Evolutionary conservation across 306 rosid genomes (phyloP), one percentile per base, ranked within the genome.

Genomic region (Trifolium repens): DNA sequence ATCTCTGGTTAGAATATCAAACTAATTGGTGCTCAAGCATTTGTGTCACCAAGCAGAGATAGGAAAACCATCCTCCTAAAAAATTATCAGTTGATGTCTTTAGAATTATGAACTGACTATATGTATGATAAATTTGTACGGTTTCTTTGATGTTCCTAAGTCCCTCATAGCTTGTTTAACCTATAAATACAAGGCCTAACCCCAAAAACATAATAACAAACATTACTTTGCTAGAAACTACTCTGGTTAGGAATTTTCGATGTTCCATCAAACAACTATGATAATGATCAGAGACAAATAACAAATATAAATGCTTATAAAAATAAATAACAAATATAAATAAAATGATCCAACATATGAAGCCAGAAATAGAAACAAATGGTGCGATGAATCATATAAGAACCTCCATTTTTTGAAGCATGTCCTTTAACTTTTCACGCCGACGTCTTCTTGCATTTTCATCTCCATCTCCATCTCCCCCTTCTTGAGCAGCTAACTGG

Each of bases 341-440:
- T 69, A 66, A 43, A 67, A 67, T 7, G 62, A 54, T 27, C 69
- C 46, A 61, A 59, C 27, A 49, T 42, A 57, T 35, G 40, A 59
- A 69, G 54, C 62, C 39, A 74, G 17, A 44, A 42, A 53, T 12
- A 74, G 46, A 75, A 78, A 72, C 17, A 59, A 66, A 44, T 67
- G 68, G 47, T 32, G 74, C 37, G 61, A 52, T 26, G 35, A 72
- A 70, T 55, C 72, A 74, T 63, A 76, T 71, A 42, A 40, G 71
- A 64, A 93, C 96, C 96, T 90, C 93, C 93, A 90, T 81, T 75
- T 90, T 93, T 66, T 90, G 94, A 75, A 93, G 94, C 94, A 93
- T 87, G 84, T 93, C 96, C 77, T 86, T 93, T 60, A 93, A 73
- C 74, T 90, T 93, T 75, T 93, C 98, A 72, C 91, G 96, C 7